phyloP scores from a whole-genome alignment of 805 yeast genomes.

The Alloascoidea hylecoeti region DNA sequence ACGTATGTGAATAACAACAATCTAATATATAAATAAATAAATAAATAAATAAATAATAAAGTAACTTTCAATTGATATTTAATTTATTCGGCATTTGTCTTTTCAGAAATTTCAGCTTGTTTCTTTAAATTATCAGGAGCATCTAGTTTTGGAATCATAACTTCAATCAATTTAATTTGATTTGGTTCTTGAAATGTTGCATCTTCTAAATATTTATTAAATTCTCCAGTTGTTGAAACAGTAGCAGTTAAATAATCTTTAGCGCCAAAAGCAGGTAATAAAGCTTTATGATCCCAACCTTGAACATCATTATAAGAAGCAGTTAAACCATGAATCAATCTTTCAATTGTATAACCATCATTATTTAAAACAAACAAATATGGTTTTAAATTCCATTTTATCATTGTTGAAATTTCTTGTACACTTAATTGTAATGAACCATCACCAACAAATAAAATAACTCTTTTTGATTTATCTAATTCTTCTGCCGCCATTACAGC shows the following conservation, averaged over 20 bases:
- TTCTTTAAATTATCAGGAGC: conserved; percentile 48
- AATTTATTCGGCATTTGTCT: conserved; percentile 27
- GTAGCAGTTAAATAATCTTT: conserved; percentile 23
- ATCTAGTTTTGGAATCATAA: conserved; percentile 43
- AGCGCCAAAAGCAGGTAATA: conserved; percentile 42
- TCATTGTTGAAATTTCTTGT: conserved; percentile 47
- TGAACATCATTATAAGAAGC: conserved; percentile 49
- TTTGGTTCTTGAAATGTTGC: conserved; percentile 24
- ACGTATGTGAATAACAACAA: no score
- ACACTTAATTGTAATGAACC: conserved; percentile 57
- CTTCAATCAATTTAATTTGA: conserved; percentile 39
- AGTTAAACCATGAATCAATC: conserved; percentile 40
- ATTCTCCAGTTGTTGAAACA: conserved; percentile 33
- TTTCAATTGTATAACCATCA: conserved; percentile 52
- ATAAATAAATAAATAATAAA: no score
- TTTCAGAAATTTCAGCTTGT: conserved; percentile 51
- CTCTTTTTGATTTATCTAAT: conserved; percentile 28
- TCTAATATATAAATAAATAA: no score
- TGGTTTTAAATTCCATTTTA: conserved; percentile 38
- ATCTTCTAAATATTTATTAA: conserved; percentile 25
- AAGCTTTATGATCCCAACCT: conserved; percentile 38
- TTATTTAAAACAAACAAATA: conserved; percentile 47
- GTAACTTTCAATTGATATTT: no score
- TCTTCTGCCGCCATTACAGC: conserved; percentile 46
- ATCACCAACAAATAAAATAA: conserved; percentile 49